Evolutionary conservation across 1,284 basidiomycete species (phyloP), one percentile per base, ranked within the genome.

Genomic region (Rhodotorula sp.): DNA sequence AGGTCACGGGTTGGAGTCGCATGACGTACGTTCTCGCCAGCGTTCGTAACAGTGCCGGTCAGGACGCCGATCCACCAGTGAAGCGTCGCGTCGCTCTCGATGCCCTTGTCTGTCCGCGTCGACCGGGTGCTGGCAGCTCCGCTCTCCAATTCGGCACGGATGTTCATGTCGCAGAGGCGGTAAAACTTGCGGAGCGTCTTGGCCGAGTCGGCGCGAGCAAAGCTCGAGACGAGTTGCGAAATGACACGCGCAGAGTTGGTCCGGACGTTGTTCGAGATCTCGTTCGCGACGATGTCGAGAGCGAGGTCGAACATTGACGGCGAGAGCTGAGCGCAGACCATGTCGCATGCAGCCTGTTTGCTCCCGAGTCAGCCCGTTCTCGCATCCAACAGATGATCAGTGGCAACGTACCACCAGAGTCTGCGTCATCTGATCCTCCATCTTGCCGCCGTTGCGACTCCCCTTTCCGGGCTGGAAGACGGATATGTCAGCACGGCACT

Each of bases 91-190:
- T 99, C 96, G 10, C 91, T 91, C 6, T 92, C 88, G 3, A 92
- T 85, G 0, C 92, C 90, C 26, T 90, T 87, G 10, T 88, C 88
- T 0, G 93, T 94, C 4, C 90, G 90, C 3, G 94, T 98, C 14
- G 93, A 97, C 46, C 93, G 86, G 49, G 90, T 85, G 70, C 91
- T 92, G n/a, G 93, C 95, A 0, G 97, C 95, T 2, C 97, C 97
- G 73, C 93, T 88, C 74, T 88, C 90, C 61, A 99, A 83, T 81
- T 99, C 96, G 62, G 89, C 87, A 71, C 89, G 87, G 68, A 98
- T 93, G 78, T 92, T 90, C n/a, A 84, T 83, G 29, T 87, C 84
- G 80, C 92, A 96, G 72, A 89, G 87, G 0, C 91, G 89, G 74
- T 97, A 83, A 81, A 72, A 90, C 78, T 87, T 90, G 67, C 87